Conservation (phyloP, 2,329 filamentous ascomycete species). For the Fusarium sp. region DNA sequence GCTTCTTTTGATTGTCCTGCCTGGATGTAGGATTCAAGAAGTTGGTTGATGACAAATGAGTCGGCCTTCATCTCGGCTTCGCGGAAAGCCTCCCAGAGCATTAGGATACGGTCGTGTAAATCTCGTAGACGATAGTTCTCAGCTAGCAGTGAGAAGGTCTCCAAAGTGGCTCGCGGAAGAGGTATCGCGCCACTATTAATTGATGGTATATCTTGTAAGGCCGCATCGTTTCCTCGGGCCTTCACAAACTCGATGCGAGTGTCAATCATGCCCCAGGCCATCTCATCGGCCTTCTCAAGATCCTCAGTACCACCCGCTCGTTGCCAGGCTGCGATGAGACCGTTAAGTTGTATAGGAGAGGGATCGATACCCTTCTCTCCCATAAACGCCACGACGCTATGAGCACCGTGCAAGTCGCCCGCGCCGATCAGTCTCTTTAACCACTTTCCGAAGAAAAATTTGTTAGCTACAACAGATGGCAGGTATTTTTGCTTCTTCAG, state of each 20-base stretch:
- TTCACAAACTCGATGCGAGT: constrained; percentile 74
- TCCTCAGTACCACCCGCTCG: constrained; percentile 69
- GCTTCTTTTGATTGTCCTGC: constrained; percentile 68
- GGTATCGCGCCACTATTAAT: constrained; percentile 26
- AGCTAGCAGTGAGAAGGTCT: constrained; percentile 83
- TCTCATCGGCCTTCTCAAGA: constrained; percentile 72
- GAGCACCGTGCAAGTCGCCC: constrained; percentile 77
- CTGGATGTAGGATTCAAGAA: constrained; percentile 76
- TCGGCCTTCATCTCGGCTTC: constrained; percentile 75
- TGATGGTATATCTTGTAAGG: constrained; percentile 4
- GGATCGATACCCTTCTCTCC: constrained; percentile 75
- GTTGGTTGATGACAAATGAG: constrained; percentile 83
- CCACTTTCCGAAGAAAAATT: constrained; percentile 91
- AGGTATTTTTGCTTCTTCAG: constrained; percentile 60
- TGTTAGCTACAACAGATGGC: constrained; percentile 71
- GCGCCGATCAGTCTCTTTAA: constrained; percentile 84
- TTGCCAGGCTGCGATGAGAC: constrained; percentile 83
- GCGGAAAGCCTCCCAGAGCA: constrained; percentile 73
- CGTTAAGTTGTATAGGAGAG: constrained; percentile 83
- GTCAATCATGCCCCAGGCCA: constrained; percentile 84
- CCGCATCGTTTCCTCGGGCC: constrained; percentile 52
- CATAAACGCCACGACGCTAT: constrained; percentile 82
- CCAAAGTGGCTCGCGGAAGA: constrained; percentile 74
- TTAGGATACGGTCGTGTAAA: constrained; percentile 68
- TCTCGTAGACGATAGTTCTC: constrained; percentile 77